Base-by-base conservation (phyloP, 352 stramenopile species). In the Phytophthora parvispora region DNA sequence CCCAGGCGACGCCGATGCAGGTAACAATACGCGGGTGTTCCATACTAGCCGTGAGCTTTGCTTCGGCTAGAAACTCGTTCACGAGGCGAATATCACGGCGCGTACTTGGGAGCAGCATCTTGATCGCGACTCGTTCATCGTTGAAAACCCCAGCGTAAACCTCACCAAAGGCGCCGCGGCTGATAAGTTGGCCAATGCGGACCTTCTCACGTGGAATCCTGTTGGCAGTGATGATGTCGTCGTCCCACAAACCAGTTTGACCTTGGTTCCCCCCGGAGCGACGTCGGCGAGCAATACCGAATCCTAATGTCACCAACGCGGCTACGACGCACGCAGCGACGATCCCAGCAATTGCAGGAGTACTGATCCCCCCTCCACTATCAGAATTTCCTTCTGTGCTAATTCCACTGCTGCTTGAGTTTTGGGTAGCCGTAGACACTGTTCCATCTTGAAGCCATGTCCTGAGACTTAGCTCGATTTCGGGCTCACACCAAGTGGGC, bases 401-500 rank as follows among this genome's bases (percentile, higher is more conserved):
- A 36, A 36, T 36, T 36, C 6, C 6, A 36, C 31, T 36, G 31
- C 6, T 36, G 31, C 31, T 45, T 7, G 4, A n/a, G n/a, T n/a
- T n/a, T n/a, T n/a, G n/a, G n/a, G n/a, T n/a, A n/a, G n/a, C n/a
- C n/a, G n/a, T n/a, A n/a, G n/a, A n/a, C n/a, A n/a, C n/a, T n/a
- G n/a, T n/a, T n/a, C n/a, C 18, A 48, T 49, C 42, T 28, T 15
- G 8, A 28, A 29, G n/a, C 43, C 43, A 50, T 28, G 9, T 27
- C 2, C 15, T 6, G 9, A 50, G 9, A 13, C 43, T 27, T 27
- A 50, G 43, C 61, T 66, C 43, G 0, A 50, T 64, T 42, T 60
- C 51, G 29, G 70, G 70, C 25, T 65, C 60, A 32, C 70, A 78
- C 70, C 70, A 78, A 2, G 45, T 53, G n/a, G n/a, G n/a, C n/a